A percentile compares a stretch with the other conserved stretches of the same genome.
These are phyloP conservation scores for Phytophthora nicotianae DNA, from an alignment of 352 stramenopile species.

Conservation along the genomic window DNA sequence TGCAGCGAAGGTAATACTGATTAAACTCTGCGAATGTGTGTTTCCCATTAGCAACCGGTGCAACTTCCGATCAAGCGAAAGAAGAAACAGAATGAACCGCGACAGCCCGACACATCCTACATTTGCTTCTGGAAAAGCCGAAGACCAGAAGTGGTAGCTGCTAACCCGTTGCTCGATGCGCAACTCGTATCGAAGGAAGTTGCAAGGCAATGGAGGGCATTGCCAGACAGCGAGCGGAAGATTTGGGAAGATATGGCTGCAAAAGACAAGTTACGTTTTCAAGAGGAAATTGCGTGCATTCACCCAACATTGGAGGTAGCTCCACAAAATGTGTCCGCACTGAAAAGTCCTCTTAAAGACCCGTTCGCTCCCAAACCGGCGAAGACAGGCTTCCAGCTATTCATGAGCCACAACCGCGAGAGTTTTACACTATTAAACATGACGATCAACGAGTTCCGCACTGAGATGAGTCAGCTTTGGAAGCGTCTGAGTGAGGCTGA, in stretches of 20 bases:
- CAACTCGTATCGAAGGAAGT: conserved; percentile 57
- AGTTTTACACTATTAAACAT: conserved; percentile 58
- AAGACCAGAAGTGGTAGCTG: conserved; percentile 44
- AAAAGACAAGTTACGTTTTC: conserved; percentile 55
- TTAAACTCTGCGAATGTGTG: background rate
- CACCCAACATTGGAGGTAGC: conserved; percentile 24
- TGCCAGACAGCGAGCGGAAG: conserved; percentile 44
- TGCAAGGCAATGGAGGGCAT: conserved; percentile 50
- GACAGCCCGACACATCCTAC: conserved; percentile 64
- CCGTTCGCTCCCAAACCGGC: conserved; percentile 46
- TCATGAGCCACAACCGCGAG: conserved; percentile 61
- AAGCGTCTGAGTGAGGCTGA: conserved; percentile 44
- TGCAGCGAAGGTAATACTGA: background rate
- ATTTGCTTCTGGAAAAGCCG: conserved; percentile 69
- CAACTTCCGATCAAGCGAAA: conserved; percentile 35
- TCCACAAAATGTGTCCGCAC: background rate
- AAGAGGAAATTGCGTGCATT: conserved; percentile 52
- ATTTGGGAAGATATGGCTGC: conserved; percentile 56
- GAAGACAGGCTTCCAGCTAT: conserved; percentile 67
- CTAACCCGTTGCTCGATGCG: conserved; percentile 45
- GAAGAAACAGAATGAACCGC: conserved; percentile 49
- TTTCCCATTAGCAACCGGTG: conserved; percentile 11
- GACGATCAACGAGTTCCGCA: conserved; percentile 58
- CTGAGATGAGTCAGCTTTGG: conserved; percentile 64
- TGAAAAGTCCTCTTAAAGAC: conserved; percentile 34